Percentiles rank a stretch among this genome's conserved stretches.
phyloP scores from a whole-genome alignment of 2,329 filamentous ascomycete species.

The Stromatinia cepivora region DNA sequence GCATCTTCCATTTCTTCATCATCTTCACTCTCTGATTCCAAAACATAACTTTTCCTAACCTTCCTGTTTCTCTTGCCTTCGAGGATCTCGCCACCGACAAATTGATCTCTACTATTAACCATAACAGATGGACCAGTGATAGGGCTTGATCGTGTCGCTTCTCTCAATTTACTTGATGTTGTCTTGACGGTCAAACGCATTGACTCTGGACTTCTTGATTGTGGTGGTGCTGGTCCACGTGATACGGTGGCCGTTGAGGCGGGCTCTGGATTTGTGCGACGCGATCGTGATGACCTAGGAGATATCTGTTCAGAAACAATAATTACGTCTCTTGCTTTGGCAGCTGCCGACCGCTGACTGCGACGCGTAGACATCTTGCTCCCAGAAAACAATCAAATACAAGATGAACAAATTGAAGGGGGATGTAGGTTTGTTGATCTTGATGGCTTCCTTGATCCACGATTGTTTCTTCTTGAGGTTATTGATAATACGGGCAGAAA shows the following conservation, averaged over 20 bases:
- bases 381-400: conserved; percentile 22
- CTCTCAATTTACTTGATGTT: conserved; percentile 40
- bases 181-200: conserved; percentile 42
- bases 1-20: conserved; percentile 45
- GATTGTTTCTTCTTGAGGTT: conserved; percentile 6
- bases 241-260: conserved; percentile 37
- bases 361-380: conserved; percentile 37
- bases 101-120: conserved; percentile 32
- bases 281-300: conserved; percentile 36
- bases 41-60: conserved; percentile 45
- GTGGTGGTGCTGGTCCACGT: conserved; percentile 35
- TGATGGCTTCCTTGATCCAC: conserved; percentile 23
- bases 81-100: conserved; percentile 39
- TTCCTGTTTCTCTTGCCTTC: conserved; percentile 40
- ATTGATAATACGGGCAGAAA: conserved; percentile 17
- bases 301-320: conserved; percentile 34
- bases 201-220: conserved; percentile 34
- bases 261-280: conserved; percentile 36
- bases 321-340: conserved; percentile 37
- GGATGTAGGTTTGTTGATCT: conserved; percentile 10
- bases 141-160: conserved; percentile 37
- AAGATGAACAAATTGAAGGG: conserved; percentile 12
- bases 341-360: conserved; percentile 37
- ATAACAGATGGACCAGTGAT: conserved; percentile 27
- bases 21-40: conserved; percentile 48